Base-by-base conservation (phyloP, 108 stramenopile species). In the Skeletonema tropicum region DNA sequence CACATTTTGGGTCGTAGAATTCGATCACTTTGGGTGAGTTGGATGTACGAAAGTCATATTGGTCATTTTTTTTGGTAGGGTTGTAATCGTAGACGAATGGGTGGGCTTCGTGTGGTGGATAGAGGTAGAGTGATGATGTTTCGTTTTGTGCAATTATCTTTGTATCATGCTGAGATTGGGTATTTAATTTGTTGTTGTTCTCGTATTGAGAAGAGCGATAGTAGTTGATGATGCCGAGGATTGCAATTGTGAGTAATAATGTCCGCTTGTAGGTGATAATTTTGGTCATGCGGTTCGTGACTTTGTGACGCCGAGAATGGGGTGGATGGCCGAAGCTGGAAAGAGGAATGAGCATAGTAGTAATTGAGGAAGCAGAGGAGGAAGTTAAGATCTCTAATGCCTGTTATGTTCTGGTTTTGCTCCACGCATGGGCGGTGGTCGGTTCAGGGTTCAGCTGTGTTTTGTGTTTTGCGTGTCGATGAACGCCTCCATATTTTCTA, bases 1-100 rank as follows among this genome's bases (percentile, higher is more conserved):
- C 76, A 69, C 76, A 77, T 33, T 55, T 64, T 2, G 62, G 76
- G 5, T 77, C 58, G 76, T 77, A 77, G 45, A 77, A 77, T 65
- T 77, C 76, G 3, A 77, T 63, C 0, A 77, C 76, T 48, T 64
- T 57, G 48, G 76, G 64, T 13, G 58, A 23, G 4, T 33, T 69
- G 11, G 76, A 58, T 41, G 38, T 69, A 17, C 31, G 46, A 49
- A 64, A 70, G 52, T 76, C 68, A 45, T 46, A n/a, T n/a, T n/a
- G n/a, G n/a, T n/a, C 0, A 4, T 57, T 69, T 25, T 14, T 10
- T 1, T 1, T 29, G 26, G 26, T 29, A 2, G 64, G 33, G 42
- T 69, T 69, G 35, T 77, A 63, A 21, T 77, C 76, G 1, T 70
- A 10, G 41, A 77, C 57, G n/a, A 13, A 49, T 5, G 76, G 76